Conservation (phyloP, 257 asterid genomes). For the Plantago elongata region DNA sequence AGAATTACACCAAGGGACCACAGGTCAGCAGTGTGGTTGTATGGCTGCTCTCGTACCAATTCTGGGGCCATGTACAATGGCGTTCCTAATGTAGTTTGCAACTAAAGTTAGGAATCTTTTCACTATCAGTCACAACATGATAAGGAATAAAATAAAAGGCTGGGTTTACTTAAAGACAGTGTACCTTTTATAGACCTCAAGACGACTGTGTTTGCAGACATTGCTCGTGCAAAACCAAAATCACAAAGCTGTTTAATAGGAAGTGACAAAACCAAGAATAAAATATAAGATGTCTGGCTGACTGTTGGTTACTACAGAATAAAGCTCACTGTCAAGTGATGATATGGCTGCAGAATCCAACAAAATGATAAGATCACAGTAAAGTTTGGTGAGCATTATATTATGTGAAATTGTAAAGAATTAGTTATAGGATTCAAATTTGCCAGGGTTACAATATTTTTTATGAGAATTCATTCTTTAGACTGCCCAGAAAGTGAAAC, state of each 20-base stretch:
- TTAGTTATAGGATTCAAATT: too few species aligned
- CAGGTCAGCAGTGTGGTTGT: constrained; percentile 97
- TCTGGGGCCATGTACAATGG: constrained; percentile 99
- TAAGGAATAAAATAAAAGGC: constrained; percentile 12
- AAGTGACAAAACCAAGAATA: constrained; percentile 17
- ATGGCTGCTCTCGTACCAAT: constrained; percentile 98
- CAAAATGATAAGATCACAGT: not conserved
- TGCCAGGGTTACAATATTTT: too few species aligned
- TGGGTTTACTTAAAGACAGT: constrained; percentile 17
- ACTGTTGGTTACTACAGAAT: not conserved
- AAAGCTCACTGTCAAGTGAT: constrained; percentile 1
- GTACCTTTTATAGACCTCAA: constrained; percentile 90
- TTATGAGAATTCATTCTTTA: too few species aligned
- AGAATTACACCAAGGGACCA: constrained; percentile 99
- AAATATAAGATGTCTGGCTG: constrained; percentile 15
- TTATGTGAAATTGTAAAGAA: too few species aligned
- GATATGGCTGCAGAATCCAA: constrained; percentile 1
- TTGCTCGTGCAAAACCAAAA: constrained; percentile 96
- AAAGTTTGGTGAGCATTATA: too few species aligned
- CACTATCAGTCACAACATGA: constrained; percentile 18
- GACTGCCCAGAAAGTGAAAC: too few species aligned
- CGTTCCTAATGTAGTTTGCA: constrained; percentile 52
- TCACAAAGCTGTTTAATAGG: constrained; percentile 71
- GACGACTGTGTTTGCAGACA: constrained; percentile 96
- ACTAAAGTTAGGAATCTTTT: constrained; percentile 20